Percentiles rank a stretch among this genome's conserved stretches.
These are phyloP conservation scores for Coriolopsis trogii DNA, from an alignment of 1,284 basidiomycete genomes.

Conservation along the genomic window DNA sequence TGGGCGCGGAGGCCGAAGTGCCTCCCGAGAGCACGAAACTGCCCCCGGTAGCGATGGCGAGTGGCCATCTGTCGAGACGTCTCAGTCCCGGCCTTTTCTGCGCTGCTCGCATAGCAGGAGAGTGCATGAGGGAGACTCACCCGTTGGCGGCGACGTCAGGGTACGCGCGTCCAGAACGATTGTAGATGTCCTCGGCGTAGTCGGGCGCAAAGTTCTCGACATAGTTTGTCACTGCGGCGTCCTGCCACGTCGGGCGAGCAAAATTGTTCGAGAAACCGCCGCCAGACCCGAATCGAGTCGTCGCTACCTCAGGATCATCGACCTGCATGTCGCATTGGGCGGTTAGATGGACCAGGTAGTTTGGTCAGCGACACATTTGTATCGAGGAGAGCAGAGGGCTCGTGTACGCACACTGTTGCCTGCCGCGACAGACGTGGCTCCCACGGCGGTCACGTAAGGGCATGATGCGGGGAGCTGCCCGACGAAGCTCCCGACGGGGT, in stretches of 20 bases:
- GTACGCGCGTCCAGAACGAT: constrained; percentile 23
- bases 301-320: constrained; percentile 20
- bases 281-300: constrained; percentile 18
- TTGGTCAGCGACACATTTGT: too few species aligned
- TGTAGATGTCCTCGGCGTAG: constrained; percentile 17
- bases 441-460: constrained; percentile 28
- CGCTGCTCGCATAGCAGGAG: too few species aligned
- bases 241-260: constrained; percentile 17
- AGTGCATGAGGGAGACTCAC: too few species aligned
- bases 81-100: too few species aligned
- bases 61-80: too few species aligned
- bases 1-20: constrained; percentile 25
- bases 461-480: constrained; percentile 27
- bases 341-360: too few species aligned
- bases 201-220: constrained; percentile 13
- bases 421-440: constrained; percentile 24
- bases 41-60: constrained; percentile 34
- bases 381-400: too few species aligned
- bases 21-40: constrained; percentile 22
- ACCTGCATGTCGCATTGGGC: not conserved
- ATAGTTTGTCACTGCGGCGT: constrained; percentile 17
- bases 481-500: constrained; percentile 32
- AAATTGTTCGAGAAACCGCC: constrained; percentile 27
- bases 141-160: constrained; percentile 27
- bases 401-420: constrained; percentile 23